Base-by-base conservation (phyloP, 2,329 filamentous ascomycete genomes). In the Xylariaceae sp. region DNA sequence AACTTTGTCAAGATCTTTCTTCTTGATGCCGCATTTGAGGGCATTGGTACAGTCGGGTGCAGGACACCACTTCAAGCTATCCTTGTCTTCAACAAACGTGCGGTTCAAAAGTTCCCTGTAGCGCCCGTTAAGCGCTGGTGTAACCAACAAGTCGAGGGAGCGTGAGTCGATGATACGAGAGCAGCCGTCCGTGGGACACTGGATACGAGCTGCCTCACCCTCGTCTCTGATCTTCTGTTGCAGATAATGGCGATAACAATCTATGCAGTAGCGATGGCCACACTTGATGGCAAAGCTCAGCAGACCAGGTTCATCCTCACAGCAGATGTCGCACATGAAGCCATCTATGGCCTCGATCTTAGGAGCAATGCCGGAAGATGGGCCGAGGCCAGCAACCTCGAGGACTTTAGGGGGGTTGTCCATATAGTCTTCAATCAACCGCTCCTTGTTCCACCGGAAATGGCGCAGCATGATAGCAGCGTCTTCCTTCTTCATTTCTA, bases 1-100 rank as follows among this genome's bases (percentile, higher is more conserved):
- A 21, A 95, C 79, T 56, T 79, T 84, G 55, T 82, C 79, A 17
- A 98, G 75, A 46, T 96, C 90, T 62, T 89, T 90, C 70, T 86
- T 85, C 71, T 95, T 95, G 48, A 97, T 79, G 1, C 73, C 74
- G 59, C 93, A 98, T 61, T 97, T 88, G 37, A 98, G 74, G 11
- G 92, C 93, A 61, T 93, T 97, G 58, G 87, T 81, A 67, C 93
- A 98, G 65, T 98, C 92, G n/a, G 93, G 93, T 1, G 92, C 92
- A 1, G 93, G 93, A 65, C 93, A 98, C 93, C 93, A 98, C 66
- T 95, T 95, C 49, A 97, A 80, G 45, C 85, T 86, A 46, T 95
- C 91, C 68, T 90, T 95, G 67, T 98, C 92, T 66, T 98, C 93
- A 49, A 98, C 93, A 61, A 95, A 98, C 6, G 91, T 96, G 57